Evolutionary conservation across 2,329 filamentous ascomycete species (phyloP).

Genomic region (Clathrospora elynae): DNA sequence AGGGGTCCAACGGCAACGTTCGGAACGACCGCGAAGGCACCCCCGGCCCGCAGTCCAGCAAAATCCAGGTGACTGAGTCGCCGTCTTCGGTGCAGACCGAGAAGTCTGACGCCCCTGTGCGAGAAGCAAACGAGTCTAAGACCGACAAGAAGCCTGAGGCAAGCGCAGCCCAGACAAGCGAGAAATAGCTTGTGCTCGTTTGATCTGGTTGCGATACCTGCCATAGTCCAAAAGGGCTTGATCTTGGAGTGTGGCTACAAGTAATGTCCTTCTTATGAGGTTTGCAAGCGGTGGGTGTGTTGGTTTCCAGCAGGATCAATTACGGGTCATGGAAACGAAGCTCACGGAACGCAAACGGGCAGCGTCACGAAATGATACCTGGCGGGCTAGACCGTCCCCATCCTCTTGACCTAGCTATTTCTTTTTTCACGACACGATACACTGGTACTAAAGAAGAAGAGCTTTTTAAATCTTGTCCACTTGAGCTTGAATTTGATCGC

Average conservation of each 20-base stretch:
- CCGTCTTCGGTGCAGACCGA: conserved; percentile 47
- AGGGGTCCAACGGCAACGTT: conserved; percentile 28
- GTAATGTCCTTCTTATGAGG: conserved; percentile 23
- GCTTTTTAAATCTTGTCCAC: background rate
- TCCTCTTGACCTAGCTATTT: conserved; percentile 24
- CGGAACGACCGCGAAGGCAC: conserved; percentile 34
- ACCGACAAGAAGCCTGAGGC: conserved; percentile 26
- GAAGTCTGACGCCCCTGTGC: conserved; percentile 35
- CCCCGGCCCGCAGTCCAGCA: conserved; percentile 29
- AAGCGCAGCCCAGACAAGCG: conserved; percentile 18
- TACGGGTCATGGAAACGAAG: conserved; percentile 30
- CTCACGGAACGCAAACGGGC: conserved; percentile 27
- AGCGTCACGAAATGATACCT: conserved; percentile 48
- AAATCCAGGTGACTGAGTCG: conserved; percentile 38
- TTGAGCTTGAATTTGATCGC: too few species aligned
- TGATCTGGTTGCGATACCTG: conserved; percentile 8
- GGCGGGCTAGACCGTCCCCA: conserved; percentile 40
- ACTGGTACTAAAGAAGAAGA: conserved; percentile 2
- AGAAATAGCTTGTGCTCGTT: conserved; percentile 26
- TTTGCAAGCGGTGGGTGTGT: conserved; percentile 20
- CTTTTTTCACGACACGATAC: conserved; percentile 14
- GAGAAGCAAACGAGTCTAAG: conserved; percentile 19
- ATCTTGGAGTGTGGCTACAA: conserved; percentile 8
- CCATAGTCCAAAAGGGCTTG: conserved; percentile 1
- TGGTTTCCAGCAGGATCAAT: conserved; percentile 26